Evolutionary conservation across 2,329 filamentous ascomycete genomes (phyloP).

Genomic region (Herpotrichia juniperi): DNA sequence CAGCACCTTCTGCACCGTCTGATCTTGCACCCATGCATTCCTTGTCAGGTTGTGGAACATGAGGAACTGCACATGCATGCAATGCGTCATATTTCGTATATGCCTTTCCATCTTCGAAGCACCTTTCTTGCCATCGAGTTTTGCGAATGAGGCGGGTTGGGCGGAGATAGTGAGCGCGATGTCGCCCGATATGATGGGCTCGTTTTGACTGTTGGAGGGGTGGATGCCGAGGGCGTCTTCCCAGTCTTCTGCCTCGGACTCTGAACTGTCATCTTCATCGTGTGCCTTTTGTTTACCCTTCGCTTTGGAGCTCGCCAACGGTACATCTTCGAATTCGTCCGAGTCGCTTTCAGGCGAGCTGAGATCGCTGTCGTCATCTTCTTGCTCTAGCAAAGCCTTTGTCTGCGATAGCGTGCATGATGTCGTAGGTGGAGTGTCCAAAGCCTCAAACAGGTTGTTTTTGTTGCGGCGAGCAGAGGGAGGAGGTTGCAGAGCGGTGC

Average conservation of each 20-base stretch:
- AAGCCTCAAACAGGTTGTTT: slow-evolving; percentile 50
- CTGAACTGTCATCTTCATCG: slow-evolving; percentile 39
- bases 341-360: slow-evolving; percentile 50
- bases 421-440: slow-evolving; percentile 48
- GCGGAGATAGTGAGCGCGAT: slow-evolving; percentile 71
- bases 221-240: slow-evolving; percentile 45
- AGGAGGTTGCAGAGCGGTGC: background rate
- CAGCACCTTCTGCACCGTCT: slow-evolving; percentile 38
- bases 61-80: slow-evolving; percentile 84
- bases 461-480: slow-evolving; percentile 20
- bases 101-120: slow-evolving; percentile 83
- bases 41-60: slow-evolving; percentile 86
- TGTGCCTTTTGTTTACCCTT: slow-evolving; percentile 46
- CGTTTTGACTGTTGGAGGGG: slow-evolving; percentile 44
- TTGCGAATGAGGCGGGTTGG: slow-evolving; percentile 28
- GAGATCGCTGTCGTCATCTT: slow-evolving; percentile 48
- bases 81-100: slow-evolving; percentile 80
- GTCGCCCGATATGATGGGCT: slow-evolving; percentile 65
- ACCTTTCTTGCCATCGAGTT: slow-evolving; percentile 74
- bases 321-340: slow-evolving; percentile 58
- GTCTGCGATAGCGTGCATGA: slow-evolving; percentile 38
- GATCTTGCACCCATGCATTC: slow-evolving; percentile 45
- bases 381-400: slow-evolving; percentile 45
- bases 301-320: slow-evolving; percentile 42
- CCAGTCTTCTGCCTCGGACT: slow-evolving; percentile 48